Evolutionary conservation across 192 early-diverging fungal species (phyloP).

Genomic region (Glomus cerebriforme): DNA sequence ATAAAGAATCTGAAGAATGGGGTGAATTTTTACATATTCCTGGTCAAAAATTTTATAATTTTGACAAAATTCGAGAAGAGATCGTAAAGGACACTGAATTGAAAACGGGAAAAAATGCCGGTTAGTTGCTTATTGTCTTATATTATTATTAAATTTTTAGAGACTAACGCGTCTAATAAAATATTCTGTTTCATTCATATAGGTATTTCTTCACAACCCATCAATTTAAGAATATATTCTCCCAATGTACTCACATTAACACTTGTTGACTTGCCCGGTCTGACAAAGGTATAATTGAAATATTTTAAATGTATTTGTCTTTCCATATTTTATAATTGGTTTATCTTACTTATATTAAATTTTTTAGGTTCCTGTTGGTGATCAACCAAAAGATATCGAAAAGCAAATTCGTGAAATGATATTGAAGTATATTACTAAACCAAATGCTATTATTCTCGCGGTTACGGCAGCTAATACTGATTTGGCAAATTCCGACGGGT

Average conservation of each 20-base stretch:
- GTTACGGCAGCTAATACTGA: constrained; percentile 99
- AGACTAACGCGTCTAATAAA: background rate
- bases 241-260: constrained; percentile 99
- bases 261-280: constrained; percentile 96
- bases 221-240: constrained; percentile 97
- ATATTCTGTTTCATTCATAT: background rate
- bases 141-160: background rate
- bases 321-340: background rate
- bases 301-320: background rate
- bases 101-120: constrained; percentile 80
- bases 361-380: constrained; percentile 89
- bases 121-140: constrained; percentile 27
- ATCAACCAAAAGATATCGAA: constrained; percentile 99
- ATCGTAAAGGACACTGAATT: constrained; percentile 83
- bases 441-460: constrained; percentile 96
- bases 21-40: constrained; percentile 99
- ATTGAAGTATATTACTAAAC: constrained; percentile 95
- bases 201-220: constrained; percentile 94
- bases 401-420: constrained; percentile 98
- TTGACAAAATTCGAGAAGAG: constrained; percentile 96
- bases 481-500: constrained; percentile 99
- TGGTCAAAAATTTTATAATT: constrained; percentile 94
- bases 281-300: constrained; percentile 75
- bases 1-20: constrained; percentile 82
- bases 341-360: background rate